Conservation (phyloP, 768 basidiomycete genomes). For the Postia placenta region DNA sequence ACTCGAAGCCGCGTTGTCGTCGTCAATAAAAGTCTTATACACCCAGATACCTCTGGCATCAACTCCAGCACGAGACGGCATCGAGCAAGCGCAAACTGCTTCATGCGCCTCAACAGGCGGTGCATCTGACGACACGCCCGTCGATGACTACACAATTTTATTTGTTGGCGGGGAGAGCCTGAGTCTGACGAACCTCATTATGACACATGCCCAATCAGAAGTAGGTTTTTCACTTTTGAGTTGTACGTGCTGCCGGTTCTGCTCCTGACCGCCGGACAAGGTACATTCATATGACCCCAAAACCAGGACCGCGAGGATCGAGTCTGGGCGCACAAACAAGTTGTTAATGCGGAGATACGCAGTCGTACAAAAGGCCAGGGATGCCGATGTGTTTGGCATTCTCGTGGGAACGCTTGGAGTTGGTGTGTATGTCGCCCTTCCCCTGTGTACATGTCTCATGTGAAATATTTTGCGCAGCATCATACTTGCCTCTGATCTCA, state of each 20-base stretch:
- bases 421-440: conserved; percentile 36
- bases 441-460: not conserved
- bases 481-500: conserved; percentile 79
- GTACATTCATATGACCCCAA: conserved; percentile 73
- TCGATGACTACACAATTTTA: conserved; percentile 33
- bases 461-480: conserved; percentile 39
- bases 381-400: conserved; percentile 93
- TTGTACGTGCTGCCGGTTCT: too few species aligned
- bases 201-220: conserved; percentile 65
- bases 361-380: conserved; percentile 78
- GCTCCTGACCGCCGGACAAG: conserved; percentile 30
- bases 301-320: conserved; percentile 38
- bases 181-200: conserved; percentile 75
- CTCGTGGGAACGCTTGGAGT: conserved; percentile 93
- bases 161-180: conserved; percentile 81
- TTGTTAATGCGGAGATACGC: conserved; percentile 89
- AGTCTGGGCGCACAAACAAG: conserved; percentile 68
- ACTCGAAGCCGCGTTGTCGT: conserved; percentile 23
- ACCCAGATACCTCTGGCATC: conserved; percentile 22
- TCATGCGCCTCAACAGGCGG: too few species aligned
- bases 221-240: conserved; percentile 37
- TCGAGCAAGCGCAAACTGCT: too few species aligned
- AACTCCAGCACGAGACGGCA: not conserved
- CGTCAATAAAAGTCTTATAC: conserved; percentile 30
- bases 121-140: not conserved